These are phyloP conservation scores for Metarhizium brunneum DNA, from an alignment of 2,329 filamentous ascomycete species.

Conservation along the genomic window DNA sequence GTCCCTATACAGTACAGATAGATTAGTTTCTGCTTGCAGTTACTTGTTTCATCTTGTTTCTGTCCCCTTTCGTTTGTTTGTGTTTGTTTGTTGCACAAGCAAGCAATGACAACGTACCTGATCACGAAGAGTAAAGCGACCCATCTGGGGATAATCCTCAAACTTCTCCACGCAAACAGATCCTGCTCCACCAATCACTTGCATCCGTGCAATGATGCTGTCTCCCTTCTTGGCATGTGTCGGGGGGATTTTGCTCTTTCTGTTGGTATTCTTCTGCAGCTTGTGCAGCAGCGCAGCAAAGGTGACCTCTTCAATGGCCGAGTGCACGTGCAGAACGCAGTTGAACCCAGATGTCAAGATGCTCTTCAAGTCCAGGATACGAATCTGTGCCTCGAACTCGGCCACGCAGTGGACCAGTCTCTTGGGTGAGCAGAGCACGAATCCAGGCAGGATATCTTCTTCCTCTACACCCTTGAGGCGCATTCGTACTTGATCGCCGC, in stretches of 20 bases:
- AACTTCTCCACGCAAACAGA: slow-evolving; percentile 90
- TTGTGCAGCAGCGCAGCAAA: slow-evolving; percentile 84
- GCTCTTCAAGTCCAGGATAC: slow-evolving; percentile 86
- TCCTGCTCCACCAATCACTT: slow-evolving; percentile 77
- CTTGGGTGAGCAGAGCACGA: slow-evolving; percentile 92
- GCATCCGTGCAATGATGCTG: slow-evolving; percentile 84
- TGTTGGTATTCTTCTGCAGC: slow-evolving; percentile 84
- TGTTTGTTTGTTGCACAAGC: not conserved
- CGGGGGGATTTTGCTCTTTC: slow-evolving; percentile 88
- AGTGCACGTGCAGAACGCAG: slow-evolving; percentile 95
- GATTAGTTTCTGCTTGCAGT: not conserved
- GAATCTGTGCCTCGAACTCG: slow-evolving; percentile 92
- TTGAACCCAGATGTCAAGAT: slow-evolving; percentile 95
- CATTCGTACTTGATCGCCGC: slow-evolving; percentile 89
- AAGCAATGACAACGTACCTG: slow-evolving; percentile 46
- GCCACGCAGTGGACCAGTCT: slow-evolving; percentile 84
- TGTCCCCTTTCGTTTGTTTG: not conserved
- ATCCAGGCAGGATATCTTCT: slow-evolving; percentile 91
- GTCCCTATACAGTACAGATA: slow-evolving; percentile 51
- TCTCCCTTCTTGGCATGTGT: slow-evolving; percentile 77
- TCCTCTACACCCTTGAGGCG: slow-evolving; percentile 93
- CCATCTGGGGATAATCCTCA: slow-evolving; percentile 91
- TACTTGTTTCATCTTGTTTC: not conserved
- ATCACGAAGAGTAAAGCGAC: slow-evolving; percentile 81
- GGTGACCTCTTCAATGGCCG: slow-evolving; percentile 94